Evolutionary conservation across 2,329 filamentous ascomycete genomes (phyloP).

Genomic region (Fusarium sp.): DNA sequence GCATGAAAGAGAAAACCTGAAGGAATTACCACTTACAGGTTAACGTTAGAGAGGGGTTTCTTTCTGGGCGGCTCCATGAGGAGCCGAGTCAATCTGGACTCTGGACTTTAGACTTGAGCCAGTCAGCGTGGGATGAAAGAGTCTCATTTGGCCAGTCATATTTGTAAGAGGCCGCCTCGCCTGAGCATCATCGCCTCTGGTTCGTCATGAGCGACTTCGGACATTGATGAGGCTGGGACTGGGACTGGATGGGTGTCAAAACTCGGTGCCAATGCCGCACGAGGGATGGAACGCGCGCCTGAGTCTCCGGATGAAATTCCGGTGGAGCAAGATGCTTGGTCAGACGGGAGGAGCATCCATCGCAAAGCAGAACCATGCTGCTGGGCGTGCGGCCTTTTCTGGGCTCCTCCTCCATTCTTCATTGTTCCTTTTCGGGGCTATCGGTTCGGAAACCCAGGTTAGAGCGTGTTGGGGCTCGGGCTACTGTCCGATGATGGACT

Average conservation of each 20-base stretch:
- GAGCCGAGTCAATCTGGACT: slow-evolving; percentile 26
- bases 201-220: slow-evolving; percentile 44
- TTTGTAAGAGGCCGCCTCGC: slow-evolving; percentile 15
- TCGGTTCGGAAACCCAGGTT: slow-evolving; percentile 40
- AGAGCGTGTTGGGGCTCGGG: slow-evolving; percentile 44
- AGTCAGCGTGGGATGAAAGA: slow-evolving; percentile 10
- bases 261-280: slow-evolving; percentile 43
- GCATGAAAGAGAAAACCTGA: slow-evolving; percentile 12
- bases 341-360: background rate
- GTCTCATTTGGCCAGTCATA: slow-evolving; percentile 10
- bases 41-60: slow-evolving; percentile 10
- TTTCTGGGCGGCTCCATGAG: background rate
- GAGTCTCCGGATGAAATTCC: slow-evolving; percentile 41
- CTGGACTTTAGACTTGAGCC: background rate
- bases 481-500: slow-evolving; percentile 46
- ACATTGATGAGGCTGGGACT: slow-evolving; percentile 35
- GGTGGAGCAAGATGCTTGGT: slow-evolving; percentile 28
- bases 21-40: slow-evolving; percentile 18
- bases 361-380: slow-evolving; percentile 9
- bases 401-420: slow-evolving; percentile 31
- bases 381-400: slow-evolving; percentile 44
- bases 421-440: slow-evolving; percentile 27
- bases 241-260: slow-evolving; percentile 23
- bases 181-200: slow-evolving; percentile 21
- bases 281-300: slow-evolving; percentile 14